Conservation (phyloP, 1,284 basidiomycete species). For the Cryptococcus sp. region DNA sequence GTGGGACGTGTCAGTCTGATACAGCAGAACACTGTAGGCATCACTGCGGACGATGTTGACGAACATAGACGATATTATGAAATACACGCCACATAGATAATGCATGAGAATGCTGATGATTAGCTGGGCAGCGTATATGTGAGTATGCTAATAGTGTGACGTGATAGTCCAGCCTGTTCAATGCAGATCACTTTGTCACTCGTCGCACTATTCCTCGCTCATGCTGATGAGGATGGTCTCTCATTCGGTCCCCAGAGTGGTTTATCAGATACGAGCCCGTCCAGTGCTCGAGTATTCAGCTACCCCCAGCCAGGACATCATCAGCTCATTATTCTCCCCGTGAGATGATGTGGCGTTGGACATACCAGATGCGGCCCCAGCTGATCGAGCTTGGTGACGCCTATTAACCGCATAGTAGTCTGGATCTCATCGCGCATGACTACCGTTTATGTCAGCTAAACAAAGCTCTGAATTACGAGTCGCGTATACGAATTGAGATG, state of each 20-base stretch:
- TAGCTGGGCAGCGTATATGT: background rate
- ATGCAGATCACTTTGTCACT: background rate
- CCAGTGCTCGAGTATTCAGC: constrained; percentile 40
- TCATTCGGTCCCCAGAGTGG: constrained; percentile 31
- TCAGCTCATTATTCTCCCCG: background rate
- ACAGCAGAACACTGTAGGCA: too few species aligned
- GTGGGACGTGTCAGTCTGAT: too few species aligned
- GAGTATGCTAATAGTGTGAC: background rate
- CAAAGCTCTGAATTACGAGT: too few species aligned
- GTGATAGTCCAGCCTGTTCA: background rate
- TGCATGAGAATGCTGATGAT: background rate
- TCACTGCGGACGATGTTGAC: too few species aligned
- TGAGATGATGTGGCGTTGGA: background rate
- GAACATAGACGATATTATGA: background rate
- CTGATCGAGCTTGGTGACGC: constrained; percentile 64
- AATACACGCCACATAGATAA: background rate
- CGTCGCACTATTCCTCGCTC: background rate
- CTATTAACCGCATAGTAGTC: constrained; percentile 75
- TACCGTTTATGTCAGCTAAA: constrained; percentile 1
- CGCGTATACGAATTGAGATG: too few species aligned
- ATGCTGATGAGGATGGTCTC: constrained; percentile 5
- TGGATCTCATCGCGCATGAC: constrained; percentile 80
- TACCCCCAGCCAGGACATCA: constrained; percentile 7
- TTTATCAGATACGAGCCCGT: constrained; percentile 26
- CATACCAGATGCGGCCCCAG: constrained; percentile 51